Evolutionary conservation across 163 green algal genomes (phyloP).

Genomic region (Scenedesmus sp.): DNA sequence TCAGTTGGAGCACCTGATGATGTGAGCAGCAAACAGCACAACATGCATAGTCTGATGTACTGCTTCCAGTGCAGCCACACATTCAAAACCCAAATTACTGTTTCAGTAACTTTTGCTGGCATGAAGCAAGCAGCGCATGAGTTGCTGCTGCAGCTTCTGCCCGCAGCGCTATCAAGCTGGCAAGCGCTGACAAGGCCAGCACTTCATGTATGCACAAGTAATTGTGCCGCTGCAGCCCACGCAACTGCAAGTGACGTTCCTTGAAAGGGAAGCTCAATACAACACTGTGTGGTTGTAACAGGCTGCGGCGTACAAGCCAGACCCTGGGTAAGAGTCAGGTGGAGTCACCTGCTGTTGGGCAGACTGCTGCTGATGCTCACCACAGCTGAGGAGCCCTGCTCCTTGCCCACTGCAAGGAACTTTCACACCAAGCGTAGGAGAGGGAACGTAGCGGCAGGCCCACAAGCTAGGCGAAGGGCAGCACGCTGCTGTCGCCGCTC

Average conservation of each 20-base stretch:
- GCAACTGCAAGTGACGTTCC: neutral
- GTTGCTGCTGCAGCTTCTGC: neutral
- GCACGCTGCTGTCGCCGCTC: neutral
- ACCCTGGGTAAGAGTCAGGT: neutral
- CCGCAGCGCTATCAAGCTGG: neutral
- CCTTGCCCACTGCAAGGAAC: neutral
- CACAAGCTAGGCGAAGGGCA: neutral
- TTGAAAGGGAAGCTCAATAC: neutral
- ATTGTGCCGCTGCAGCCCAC: neutral
- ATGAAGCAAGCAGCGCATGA: neutral
- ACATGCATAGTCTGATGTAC: neutral
- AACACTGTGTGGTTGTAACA: neutral
- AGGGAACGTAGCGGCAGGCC: neutral
- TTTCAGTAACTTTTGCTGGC: no score
- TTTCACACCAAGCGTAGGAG: neutral
- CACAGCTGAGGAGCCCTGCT: neutral
- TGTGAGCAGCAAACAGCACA: neutral
- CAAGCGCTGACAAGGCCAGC: neutral
- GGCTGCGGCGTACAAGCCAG: neutral
- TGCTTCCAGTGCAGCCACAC: neutral
- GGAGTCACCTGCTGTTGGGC: neutral
- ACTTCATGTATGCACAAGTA: neutral
- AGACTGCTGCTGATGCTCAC: neutral
- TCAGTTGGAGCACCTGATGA: neutral
- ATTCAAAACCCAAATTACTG: no score